These are phyloP conservation scores for Leishmania aethiopica DNA, from an alignment of 208 protist species.

Conservation along the genomic window DNA sequence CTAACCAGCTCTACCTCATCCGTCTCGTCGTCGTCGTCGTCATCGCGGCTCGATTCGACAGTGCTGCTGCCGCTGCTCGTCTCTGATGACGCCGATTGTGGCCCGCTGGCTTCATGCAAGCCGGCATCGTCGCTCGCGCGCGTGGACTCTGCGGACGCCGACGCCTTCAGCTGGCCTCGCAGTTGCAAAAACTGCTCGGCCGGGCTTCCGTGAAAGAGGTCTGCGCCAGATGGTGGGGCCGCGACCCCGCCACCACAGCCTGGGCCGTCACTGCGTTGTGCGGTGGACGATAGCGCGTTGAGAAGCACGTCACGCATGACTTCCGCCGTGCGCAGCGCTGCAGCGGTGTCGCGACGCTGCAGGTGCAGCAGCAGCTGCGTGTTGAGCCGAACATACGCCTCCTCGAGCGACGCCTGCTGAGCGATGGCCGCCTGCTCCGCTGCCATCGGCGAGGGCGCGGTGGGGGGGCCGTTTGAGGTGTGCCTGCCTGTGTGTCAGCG, in stretches of 20 bases:
- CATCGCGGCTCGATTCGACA: neutral
- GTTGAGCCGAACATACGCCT: constrained; percentile 21
- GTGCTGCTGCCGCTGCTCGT: constrained; percentile 7
- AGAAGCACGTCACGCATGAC: constrained; percentile 1
- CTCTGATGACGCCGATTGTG: constrained; percentile 2
- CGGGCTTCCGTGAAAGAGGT: constrained; percentile 17
- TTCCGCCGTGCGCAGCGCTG: constrained; percentile 20
- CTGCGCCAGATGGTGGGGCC: neutral
- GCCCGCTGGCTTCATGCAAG: neutral
- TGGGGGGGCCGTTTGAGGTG: neutral
- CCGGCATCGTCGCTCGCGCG: neutral
- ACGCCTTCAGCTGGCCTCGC: neutral
- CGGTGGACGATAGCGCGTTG: neutral
- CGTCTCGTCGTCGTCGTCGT: neutral
- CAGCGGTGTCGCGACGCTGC: constrained; percentile 6
- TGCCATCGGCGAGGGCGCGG: neutral
- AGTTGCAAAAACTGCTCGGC: constrained; percentile 16
- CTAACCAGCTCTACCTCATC: neutral
- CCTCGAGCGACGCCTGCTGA: constrained; percentile 4
- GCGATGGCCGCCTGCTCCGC: neutral
- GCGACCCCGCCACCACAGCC: neutral
- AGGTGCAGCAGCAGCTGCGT: constrained; percentile 23
- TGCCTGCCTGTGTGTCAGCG: neutral
- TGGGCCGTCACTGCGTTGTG: neutral
- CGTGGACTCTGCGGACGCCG: neutral